These are phyloP conservation scores for Aureobasidium subglaciale DNA, from an alignment of 2,329 filamentous ascomycete species.

Conservation along the genomic window DNA sequence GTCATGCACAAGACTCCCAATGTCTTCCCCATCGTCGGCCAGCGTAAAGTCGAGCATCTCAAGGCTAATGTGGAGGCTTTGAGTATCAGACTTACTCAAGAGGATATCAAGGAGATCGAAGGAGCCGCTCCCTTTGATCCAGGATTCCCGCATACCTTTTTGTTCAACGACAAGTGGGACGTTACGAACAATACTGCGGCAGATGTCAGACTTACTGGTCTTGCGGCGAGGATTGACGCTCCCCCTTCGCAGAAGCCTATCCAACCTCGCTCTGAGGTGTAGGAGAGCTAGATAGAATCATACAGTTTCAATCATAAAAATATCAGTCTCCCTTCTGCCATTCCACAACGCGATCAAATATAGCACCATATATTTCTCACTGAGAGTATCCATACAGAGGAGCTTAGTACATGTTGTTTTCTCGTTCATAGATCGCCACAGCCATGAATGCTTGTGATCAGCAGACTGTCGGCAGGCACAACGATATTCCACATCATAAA, in stretches of 20 bases:
- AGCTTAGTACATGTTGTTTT: too few relatives aligned
- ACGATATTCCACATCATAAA: too few relatives aligned
- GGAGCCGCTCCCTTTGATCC: slow-evolving; percentile 53
- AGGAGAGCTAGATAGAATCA: too few relatives aligned
- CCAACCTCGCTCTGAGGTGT: slow-evolving; percentile 2
- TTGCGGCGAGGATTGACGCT: slow-evolving; percentile 12
- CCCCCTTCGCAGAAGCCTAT: slow-evolving; percentile 13
- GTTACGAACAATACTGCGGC: slow-evolving; percentile 11
- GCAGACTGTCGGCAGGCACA: too few relatives aligned
- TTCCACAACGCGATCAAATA: too few relatives aligned
- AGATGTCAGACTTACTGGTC: slow-evolving; percentile 13
- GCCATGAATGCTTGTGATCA: too few relatives aligned
- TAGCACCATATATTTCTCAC: too few relatives aligned
- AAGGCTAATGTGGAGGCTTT: slow-evolving; percentile 64
- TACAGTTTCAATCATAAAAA: too few relatives aligned
- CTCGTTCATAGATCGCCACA: too few relatives aligned
- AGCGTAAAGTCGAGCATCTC: slow-evolving; percentile 62
- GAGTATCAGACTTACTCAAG: slow-evolving; percentile 48
- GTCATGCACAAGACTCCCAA: slow-evolving; percentile 62
- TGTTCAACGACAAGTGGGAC: slow-evolving; percentile 26
- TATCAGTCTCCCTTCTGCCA: too few relatives aligned
- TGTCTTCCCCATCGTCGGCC: slow-evolving; percentile 67
- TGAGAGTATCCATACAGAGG: too few relatives aligned
- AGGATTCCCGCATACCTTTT: slow-evolving; percentile 60
- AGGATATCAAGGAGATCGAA: slow-evolving; percentile 63